Evolutionary conservation across 306 rosid genomes (phyloP), one percentile per base, ranked within the genome.

Genomic region (Luffa acutangula): DNA sequence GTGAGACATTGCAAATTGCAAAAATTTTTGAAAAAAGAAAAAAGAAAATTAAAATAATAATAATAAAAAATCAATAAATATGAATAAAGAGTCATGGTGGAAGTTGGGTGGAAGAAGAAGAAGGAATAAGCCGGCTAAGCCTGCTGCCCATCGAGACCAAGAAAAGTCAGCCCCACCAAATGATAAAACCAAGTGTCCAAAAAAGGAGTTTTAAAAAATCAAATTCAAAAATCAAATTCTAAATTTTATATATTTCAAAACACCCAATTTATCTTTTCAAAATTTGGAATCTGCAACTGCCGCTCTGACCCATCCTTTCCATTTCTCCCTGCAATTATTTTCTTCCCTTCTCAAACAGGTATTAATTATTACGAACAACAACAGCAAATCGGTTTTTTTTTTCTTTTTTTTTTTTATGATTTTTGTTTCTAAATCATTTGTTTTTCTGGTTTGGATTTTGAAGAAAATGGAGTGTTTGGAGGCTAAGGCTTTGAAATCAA

Each of bases 401-500:
- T 63, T 42, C 20, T 25, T 25, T 25, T 42, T 7, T 73, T 63
- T 42, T 37, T 21, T 39, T 0, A 15, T 64, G 71, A 57, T 14
- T 42, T 39, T 54, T 18, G 11, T 14, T 48, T 7, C 25, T 33
- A 33, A 46, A 43, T 34, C 1, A 33, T 74, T 51, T 8, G 31
- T 75, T 66, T 65, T 81, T 11, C 52, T 8, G 43, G 69, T 85
- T 82, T 86, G 74, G 74, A 0, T 57, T 42, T 59, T 86, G 93
- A 39, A 41, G 11, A 56, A 85, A 83, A 94, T 94, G 98, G 96
- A 92, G 83, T 81, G 84, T 84, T 85, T 85, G 64, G 88, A 83
- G 25, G 94, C 86, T 3, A 85, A 49, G 79, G 98, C 98, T 14
- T 89, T 94, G 81, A 94, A 89, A 83, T 83, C 96, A 20, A 94